Evolutionary conservation across 2,329 filamentous ascomycete species (phyloP).

Genomic region (Trichothecium roseum): DNA sequence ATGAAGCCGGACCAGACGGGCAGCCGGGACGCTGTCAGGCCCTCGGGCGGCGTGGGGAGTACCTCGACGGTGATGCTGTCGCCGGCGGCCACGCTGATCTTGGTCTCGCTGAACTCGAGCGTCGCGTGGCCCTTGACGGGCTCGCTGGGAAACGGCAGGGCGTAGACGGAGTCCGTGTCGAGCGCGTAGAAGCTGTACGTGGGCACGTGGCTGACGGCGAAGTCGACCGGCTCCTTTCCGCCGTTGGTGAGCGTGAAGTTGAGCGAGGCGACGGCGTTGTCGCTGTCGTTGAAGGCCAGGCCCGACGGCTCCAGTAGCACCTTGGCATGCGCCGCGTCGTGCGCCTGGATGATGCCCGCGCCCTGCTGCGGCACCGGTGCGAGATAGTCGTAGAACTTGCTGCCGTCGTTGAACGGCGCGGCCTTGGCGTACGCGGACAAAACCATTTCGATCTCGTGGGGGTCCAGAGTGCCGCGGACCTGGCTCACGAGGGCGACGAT

Average conservation of each 20-base stretch:
- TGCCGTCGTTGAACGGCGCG: conserved; percentile 35
- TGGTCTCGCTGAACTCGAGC: conserved; percentile 28
- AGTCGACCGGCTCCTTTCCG: conserved; percentile 35
- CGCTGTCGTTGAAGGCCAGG: conserved; percentile 55
- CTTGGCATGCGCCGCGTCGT: conserved; percentile 44
- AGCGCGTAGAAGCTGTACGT: conserved; percentile 44
- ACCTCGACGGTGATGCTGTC: conserved; percentile 36
- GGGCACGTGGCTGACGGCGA: conserved; percentile 38
- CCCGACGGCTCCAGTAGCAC: conserved; percentile 43
- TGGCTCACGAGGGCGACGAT: conserved; percentile 43
- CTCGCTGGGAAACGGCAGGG: conserved; percentile 34
- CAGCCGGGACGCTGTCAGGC: conserved; percentile 17
- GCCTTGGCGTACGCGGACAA: conserved; percentile 39
- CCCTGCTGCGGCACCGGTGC: conserved; percentile 52
- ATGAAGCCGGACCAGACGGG: conserved; percentile 34
- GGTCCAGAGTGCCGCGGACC: conserved; percentile 38
- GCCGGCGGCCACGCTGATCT: conserved; percentile 31
- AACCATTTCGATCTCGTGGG: conserved; percentile 36
- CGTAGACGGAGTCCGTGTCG: conserved; percentile 18
- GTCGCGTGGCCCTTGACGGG: conserved; percentile 28
- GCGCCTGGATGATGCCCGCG: conserved; percentile 48
- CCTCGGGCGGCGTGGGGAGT: conserved; percentile 18
- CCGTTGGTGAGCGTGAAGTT: conserved; percentile 48
- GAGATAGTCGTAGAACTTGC: conserved; percentile 23
- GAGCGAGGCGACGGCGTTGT: conserved; percentile 36